phyloP scores from a whole-genome alignment of 2,329 filamentous ascomycete species.

The Zelopaecilomyces penicillatus region DNA sequence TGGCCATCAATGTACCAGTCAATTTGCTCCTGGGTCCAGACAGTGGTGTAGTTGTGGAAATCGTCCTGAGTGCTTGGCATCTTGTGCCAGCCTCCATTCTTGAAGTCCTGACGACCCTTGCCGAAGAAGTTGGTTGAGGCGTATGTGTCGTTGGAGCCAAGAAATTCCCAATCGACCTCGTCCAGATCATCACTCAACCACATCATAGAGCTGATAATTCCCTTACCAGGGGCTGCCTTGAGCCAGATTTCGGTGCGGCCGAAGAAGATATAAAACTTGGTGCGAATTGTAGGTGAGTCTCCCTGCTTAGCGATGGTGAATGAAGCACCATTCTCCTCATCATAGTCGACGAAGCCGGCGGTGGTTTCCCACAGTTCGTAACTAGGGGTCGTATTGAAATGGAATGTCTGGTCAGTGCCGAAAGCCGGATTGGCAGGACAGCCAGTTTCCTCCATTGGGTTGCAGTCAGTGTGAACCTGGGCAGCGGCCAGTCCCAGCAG shows the following conservation, averaged over 20 bases:
- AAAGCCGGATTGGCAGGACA: conserved; percentile 68
- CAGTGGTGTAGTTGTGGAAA: conserved; percentile 68
- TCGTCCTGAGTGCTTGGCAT: conserved; percentile 48
- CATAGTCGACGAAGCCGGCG: conserved; percentile 56
- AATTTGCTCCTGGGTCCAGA: conserved; percentile 60
- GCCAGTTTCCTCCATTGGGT: conserved; percentile 58
- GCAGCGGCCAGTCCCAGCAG: conserved; percentile 45
- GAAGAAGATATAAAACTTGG: conserved; percentile 80
- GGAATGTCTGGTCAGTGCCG: conserved; percentile 51
- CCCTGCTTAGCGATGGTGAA: conserved; percentile 64
- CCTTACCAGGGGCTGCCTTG: conserved; percentile 65
- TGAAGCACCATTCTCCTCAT: conserved; percentile 52
- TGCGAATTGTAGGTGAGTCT: conserved; percentile 70
- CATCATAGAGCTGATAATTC: conserved; percentile 76
- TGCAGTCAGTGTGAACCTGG: conserved; percentile 71
- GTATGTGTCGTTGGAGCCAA: conserved; percentile 55
- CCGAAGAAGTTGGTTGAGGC: conserved; percentile 73
- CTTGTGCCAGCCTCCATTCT: conserved; percentile 53
- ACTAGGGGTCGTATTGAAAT: conserved; percentile 55
- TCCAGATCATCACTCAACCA: conserved; percentile 77
- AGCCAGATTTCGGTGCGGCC: conserved; percentile 70
- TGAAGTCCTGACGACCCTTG: conserved; percentile 58
- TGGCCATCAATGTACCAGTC: conserved; percentile 63
- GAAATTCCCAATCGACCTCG: conserved; percentile 81
- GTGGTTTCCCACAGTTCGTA: conserved; percentile 60